phyloP scores from a whole-genome alignment of 2,329 filamentous ascomycete species.

The Aspergillus sp. region DNA sequence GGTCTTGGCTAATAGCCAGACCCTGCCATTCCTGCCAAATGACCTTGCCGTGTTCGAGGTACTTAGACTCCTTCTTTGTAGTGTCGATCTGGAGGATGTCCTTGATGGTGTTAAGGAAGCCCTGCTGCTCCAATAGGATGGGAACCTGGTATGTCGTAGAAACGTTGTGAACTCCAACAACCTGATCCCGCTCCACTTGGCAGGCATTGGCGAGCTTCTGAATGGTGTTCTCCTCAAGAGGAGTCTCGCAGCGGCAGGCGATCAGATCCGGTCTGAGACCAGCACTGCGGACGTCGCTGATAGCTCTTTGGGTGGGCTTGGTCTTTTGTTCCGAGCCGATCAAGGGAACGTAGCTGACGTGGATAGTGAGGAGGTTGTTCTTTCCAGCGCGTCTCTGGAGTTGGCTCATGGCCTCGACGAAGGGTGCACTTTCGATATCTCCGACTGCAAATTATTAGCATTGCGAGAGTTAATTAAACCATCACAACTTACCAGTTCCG shows the following conservation, averaged over 20 bases:
- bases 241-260: conserved; percentile 81
- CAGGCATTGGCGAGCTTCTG: conserved; percentile 87
- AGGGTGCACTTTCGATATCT: conserved; percentile 83
- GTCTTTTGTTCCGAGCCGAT: conserved; percentile 79
- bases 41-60: conserved; percentile 59
- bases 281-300: conserved; percentile 76
- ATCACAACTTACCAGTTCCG: conserved; percentile 25
- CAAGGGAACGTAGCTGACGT: conserved; percentile 74
- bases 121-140: conserved; percentile 80
- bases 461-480: too few relatives aligned
- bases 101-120: conserved; percentile 64
- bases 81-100: conserved; percentile 61
- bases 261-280: conserved; percentile 76
- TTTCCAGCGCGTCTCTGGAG: conserved; percentile 67
- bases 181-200: conserved; percentile 78
- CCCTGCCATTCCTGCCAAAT: conserved; percentile 77
- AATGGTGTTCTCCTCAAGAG: conserved; percentile 68
- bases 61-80: conserved; percentile 47
- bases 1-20: conserved; percentile 63
- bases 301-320: conserved; percentile 90
- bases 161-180: conserved; percentile 83
- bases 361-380: conserved; percentile 81
- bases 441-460: conserved; percentile 36
- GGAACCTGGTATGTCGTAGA: conserved; percentile 91
- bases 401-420: conserved; percentile 81